These are phyloP conservation scores for Fusarium dlaminii DNA, from an alignment of 2,329 filamentous ascomycete species.

Conservation along the genomic window DNA sequence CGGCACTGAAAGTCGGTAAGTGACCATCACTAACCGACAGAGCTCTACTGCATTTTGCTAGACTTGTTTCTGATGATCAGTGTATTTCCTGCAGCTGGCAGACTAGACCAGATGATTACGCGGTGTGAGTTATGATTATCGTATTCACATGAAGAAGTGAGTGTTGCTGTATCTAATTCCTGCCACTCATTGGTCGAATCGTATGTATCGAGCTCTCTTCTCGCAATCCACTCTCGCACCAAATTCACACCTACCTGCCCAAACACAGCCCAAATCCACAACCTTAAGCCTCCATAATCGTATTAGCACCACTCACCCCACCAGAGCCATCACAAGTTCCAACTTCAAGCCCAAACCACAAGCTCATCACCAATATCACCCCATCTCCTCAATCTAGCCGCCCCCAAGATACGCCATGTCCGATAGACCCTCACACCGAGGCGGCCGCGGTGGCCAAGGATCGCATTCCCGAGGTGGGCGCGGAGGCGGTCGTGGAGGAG, in stretches of 20 bases:
- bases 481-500: slow-evolving; percentile 58
- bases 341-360: slow-evolving; percentile 28
- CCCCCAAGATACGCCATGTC: slow-evolving; percentile 53
- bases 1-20: slow-evolving; percentile 13
- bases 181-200: slow-evolving; percentile 13
- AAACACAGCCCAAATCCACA: neutral
- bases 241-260: neutral
- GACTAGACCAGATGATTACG: neutral
- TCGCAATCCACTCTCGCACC: neutral
- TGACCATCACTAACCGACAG: neutral
- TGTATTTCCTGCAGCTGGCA: neutral
- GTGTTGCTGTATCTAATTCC: neutral
- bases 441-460: slow-evolving; percentile 55
- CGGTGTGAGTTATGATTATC: neutral
- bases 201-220: slow-evolving; percentile 2
- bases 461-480: slow-evolving; percentile 55
- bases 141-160: slow-evolving; percentile 4
- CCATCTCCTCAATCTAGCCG: slow-evolving; percentile 2
- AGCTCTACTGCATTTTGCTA: neutral
- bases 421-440: slow-evolving; percentile 60
- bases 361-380: slow-evolving; percentile 25
- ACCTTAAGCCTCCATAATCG: neutral
- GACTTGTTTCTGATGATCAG: neutral
- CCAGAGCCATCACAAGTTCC: slow-evolving; percentile 35
- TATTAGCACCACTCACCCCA: slow-evolving; percentile 28